phyloP scores from a whole-genome alignment of 306 rosid species.

The Rosa multiflora region DNA sequence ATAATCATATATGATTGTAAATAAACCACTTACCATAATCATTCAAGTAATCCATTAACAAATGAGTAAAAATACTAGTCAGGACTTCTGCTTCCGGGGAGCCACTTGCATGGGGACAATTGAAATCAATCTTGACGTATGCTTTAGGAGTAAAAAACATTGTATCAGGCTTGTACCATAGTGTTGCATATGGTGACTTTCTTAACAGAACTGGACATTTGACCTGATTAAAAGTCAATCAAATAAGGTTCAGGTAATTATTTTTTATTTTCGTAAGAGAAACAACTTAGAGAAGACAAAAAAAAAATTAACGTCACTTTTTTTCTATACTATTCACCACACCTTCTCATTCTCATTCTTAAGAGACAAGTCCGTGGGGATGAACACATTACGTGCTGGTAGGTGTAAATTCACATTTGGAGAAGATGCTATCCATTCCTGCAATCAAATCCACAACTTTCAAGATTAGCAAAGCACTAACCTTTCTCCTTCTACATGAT shows the following conservation, averaged over 20 bases:
- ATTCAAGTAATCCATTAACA: conserved; percentile 90
- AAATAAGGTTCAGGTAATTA: not conserved
- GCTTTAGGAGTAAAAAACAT: conserved; percentile 85
- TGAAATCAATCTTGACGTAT: conserved; percentile 70
- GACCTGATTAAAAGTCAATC: conserved; percentile 53
- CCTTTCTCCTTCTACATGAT: not conserved
- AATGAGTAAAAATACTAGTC: conserved; percentile 58
- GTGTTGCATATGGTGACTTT: conserved; percentile 64
- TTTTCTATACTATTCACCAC: not conserved
- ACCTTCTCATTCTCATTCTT: conserved; percentile 49
- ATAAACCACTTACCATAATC: conserved; percentile 64
- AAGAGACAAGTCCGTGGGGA: conserved; percentile 84
- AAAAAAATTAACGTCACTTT: not conserved
- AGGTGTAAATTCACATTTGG: conserved; percentile 73
- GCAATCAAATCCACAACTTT: conserved; percentile 30
- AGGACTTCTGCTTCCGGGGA: conserved; percentile 84
- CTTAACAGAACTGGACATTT: conserved; percentile 68
- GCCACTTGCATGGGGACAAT: conserved; percentile 75
- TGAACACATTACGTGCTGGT: conserved; percentile 73
- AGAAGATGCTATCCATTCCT: conserved; percentile 78
- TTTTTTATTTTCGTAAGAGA: not conserved
- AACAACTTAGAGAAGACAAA: not conserved
- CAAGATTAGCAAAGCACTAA: not conserved
- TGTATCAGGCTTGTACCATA: conserved; percentile 91
- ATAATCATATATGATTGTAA: not conserved